Conservation (phyloP, 1,139 yeast species). For the Diutina ranongensis region DNA sequence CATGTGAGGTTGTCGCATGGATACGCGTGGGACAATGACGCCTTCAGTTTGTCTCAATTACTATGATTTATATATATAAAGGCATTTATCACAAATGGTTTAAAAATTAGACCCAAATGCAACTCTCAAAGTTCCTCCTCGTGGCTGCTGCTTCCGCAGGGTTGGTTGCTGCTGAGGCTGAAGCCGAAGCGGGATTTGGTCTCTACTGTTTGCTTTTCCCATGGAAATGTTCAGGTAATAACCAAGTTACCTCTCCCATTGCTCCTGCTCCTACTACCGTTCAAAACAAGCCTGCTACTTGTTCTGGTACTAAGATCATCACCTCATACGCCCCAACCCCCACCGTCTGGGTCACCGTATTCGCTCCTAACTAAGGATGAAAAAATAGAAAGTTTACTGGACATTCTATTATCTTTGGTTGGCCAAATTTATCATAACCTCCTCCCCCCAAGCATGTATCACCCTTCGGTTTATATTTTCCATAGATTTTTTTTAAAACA, state of each 20-base stretch:
- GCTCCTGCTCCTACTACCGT: background rate
- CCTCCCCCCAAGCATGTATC: background rate
- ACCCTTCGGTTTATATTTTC: conserved; percentile 1
- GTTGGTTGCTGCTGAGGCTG: conserved; percentile 4
- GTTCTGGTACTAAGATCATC: background rate
- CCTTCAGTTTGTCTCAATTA: too few species aligned
- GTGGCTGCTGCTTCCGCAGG: conserved; percentile 5
- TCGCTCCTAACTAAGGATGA: background rate
- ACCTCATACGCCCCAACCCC: conserved; percentile 1
- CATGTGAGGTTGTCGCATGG: background rate
- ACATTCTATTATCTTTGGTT: background rate
- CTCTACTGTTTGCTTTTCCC: conserved; percentile 4
- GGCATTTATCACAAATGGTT: background rate
- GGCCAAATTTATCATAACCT: background rate
- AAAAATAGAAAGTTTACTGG: background rate
- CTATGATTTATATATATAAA: background rate
- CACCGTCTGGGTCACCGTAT: conserved; percentile 2
- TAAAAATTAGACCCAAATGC: conserved; percentile 1
- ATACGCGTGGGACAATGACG: too few species aligned
- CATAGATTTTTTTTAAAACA: conserved; percentile 2
- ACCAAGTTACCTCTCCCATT: too few species aligned
- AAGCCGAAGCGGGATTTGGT: background rate
- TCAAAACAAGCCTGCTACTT: background rate
- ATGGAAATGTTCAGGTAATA: conserved; percentile 2
- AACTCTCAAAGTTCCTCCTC: background rate